Base-by-base conservation (phyloP, 306 rosid genomes). In the Medicago truncatula region DNA sequence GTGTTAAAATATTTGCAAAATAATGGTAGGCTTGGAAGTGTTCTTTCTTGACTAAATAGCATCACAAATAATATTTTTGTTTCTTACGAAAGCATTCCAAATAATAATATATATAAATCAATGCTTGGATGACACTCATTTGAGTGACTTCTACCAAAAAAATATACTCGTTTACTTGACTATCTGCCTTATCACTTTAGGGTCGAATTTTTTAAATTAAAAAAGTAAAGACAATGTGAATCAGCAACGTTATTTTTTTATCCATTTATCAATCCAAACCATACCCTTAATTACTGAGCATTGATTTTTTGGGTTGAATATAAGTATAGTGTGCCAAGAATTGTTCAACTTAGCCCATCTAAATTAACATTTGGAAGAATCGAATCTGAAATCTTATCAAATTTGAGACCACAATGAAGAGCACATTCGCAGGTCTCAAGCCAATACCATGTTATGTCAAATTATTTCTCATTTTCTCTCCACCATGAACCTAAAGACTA, bases 31-130 rank as follows among this genome's bases (percentile, higher is more conserved):
- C 7, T 59, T 62, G 36, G 56, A 67, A 4, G 53, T 60, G 39
- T 60, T 60, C 68, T 34, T 60, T 60, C 68, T 34, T 80, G 76
- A 77, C 80, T 44, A 41, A 11, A 17, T 20, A 47, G 40, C 69
- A 28, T 40, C 13, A 34, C 9, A 41, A 34, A 54, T 34, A 17
- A 52, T 6, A 46, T 4, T 40, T 54, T 54, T 52, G 20, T n/a
- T 52, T 8, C 5, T 4, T 18, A 56, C 6, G 61, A 56, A 56
- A 56, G 23, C 25, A 36, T 15, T 62, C 4, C 12, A 62, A 62
- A 62, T 34, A 15, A n/a, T 34, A 34, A n/a, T 34, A 34, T 0
- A 17, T 14, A 3, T 36, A 6, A 16, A 34, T 18, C 56, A 28
- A 12, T 2, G 20, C 53, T 43, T 81, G 64, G 16, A 34, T 34